phyloP scores from a whole-genome alignment of 176 grass and related monocot species.

The Carex cristatella region DNA sequence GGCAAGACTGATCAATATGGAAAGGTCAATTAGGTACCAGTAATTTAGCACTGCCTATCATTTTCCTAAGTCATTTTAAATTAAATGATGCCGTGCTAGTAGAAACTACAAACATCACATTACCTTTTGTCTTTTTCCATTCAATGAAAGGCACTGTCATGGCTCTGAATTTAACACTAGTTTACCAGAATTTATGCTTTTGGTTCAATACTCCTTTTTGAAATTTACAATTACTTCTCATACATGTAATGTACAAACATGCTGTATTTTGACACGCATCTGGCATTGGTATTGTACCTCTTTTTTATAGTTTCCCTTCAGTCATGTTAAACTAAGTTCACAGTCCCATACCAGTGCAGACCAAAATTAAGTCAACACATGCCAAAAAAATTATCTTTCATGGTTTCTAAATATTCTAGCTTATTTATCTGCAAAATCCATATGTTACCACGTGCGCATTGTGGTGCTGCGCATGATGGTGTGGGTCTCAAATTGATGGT shows the following conservation, averaged over 20 bases:
- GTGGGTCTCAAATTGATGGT: too few species aligned
- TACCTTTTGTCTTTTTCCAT: not conserved
- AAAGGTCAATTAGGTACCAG: not conserved
- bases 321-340: not conserved
- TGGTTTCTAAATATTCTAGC: not conserved
- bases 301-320: not conserved
- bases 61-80: not conserved
- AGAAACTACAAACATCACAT: not conserved
- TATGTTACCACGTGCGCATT: too few species aligned
- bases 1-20: not conserved
- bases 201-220: not conserved
- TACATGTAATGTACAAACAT: not conserved
- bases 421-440: not conserved
- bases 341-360: not conserved
- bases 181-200: not conserved
- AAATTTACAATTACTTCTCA: not conserved
- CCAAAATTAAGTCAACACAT: not conserved
- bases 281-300: not conserved
- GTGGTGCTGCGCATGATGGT: too few species aligned
- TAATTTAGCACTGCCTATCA: not conserved
- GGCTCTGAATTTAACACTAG: too few species aligned
- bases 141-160: too few species aligned
- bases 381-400: not conserved
- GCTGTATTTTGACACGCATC: not conserved
- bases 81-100: not conserved